Evolutionary conservation across 148 eudicot genomes (phyloP).

Genomic region (Dysphania ambrosioides): DNA sequence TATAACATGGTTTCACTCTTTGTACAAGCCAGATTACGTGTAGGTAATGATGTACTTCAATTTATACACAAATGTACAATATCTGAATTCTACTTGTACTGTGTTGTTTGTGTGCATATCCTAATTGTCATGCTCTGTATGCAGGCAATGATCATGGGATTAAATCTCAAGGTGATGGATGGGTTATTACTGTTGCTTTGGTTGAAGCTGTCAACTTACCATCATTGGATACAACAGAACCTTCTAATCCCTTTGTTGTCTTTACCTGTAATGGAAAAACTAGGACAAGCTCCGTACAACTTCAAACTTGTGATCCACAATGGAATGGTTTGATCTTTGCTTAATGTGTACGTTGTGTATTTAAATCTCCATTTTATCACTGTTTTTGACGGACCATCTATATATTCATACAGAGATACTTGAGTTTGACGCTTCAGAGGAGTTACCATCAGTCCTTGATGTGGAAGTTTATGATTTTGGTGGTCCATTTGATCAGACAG

Average conservation of each 20-base stretch:
- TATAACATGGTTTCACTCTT: constrained; percentile 68
- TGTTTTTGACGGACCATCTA: not conserved
- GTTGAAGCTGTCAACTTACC: constrained; percentile 68
- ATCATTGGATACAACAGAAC: constrained; percentile 40
- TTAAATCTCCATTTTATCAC: constrained; percentile 1
- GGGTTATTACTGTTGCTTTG: constrained; percentile 82
- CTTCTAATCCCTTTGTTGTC: constrained; percentile 80
- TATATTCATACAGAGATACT: constrained; percentile 58
- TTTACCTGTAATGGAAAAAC: constrained; percentile 86
- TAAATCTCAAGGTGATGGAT: constrained; percentile 89
- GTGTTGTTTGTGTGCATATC: not conserved
- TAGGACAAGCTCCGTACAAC: constrained; percentile 86
- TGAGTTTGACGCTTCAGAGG: constrained; percentile 90
- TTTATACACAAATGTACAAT: not conserved
- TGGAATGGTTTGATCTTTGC: constrained; percentile 67
- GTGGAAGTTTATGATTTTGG: constrained; percentile 86
- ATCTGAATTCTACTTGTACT: not conserved
- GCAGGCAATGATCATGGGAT: constrained; percentile 85
- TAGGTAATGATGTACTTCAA: constrained; percentile 42
- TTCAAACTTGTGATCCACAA: constrained; percentile 77
- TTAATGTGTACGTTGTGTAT: not conserved
- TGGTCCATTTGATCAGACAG: constrained; percentile 78
- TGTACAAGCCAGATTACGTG: constrained; percentile 63
- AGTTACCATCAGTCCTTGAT: constrained; percentile 82
- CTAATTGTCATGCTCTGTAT: not conserved